phyloP scores from a whole-genome alignment of 768 basidiomycete species.

The Leccinum rimulosum region DNA sequence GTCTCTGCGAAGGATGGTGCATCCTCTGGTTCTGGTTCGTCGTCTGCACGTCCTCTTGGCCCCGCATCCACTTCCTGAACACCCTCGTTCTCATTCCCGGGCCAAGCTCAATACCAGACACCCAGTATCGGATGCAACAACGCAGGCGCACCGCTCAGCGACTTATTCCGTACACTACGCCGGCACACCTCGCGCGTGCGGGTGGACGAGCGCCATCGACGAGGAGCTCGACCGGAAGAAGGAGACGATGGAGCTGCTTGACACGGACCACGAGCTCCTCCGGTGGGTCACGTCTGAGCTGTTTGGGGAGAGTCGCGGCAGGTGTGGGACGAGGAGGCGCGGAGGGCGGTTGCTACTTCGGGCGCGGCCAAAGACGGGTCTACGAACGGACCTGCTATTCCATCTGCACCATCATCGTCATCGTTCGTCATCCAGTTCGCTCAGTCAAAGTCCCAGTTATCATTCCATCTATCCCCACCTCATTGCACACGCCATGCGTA shows the following conservation, averaged over 20 bases:
- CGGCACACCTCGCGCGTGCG: constrained; percentile 47
- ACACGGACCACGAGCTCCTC: constrained; percentile 66
- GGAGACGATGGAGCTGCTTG: constrained; percentile 69
- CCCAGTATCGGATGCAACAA: constrained; percentile 17
- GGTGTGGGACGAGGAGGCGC: constrained; percentile 39
- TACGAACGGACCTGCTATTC: neutral
- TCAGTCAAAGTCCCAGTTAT: constrained; percentile 41
- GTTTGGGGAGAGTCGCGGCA: constrained; percentile 53
- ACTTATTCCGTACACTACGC: constrained; percentile 56
- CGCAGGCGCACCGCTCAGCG: constrained; percentile 33
- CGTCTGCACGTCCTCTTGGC: neutral
- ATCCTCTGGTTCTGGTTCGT: neutral
- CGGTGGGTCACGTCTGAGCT: constrained; percentile 71
- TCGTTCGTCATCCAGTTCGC: neutral
- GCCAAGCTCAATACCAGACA: neutral
- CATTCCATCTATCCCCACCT: constrained; percentile 71
- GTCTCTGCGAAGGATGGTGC: constrained; percentile 35
- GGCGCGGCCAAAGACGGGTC: neutral
- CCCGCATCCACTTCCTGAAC: neutral
- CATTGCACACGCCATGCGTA: constrained; percentile 72
- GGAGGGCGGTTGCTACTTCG: constrained; percentile 32
- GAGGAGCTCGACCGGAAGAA: constrained; percentile 65
- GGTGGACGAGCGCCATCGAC: constrained; percentile 48
- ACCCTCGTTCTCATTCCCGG: neutral
- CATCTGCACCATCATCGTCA: neutral